Base-by-base conservation (phyloP, 1,284 basidiomycete genomes). In the Microbotryum saponariae region DNA sequence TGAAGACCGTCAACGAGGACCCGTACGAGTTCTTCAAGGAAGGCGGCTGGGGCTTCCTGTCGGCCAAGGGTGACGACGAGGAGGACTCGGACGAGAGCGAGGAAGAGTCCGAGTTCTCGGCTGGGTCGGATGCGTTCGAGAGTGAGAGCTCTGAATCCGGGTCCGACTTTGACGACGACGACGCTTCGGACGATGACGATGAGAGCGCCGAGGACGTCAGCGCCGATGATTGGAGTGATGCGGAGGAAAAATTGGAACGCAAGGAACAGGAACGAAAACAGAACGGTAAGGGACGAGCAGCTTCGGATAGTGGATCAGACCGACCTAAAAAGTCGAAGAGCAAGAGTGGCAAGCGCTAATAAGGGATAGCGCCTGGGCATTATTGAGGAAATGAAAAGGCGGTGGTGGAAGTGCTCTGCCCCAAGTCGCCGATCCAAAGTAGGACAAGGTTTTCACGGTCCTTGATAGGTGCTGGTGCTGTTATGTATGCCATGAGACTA, bases 1-100 rank as follows among this genome's bases (percentile, higher is more conserved):
- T 72, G 65, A 69, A 69, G 63, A 71, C 90, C 37, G 86, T 96
- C 77, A 94, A 94, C 71, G 93, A 97, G 67, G 89, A 89, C 71
- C 93, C 96, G 0, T 86, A 90, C 72, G 90, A 89, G 56, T 99
- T 98, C 80, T 99, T 96, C 84, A 87, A 86, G 67, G 85, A 89
- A 59, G 93, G 92, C 31, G 96, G 96, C 37, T 98, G 96, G 96
- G 81, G 79, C 61, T 97, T 96, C 85, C 81, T 98, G 62, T 81
- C 84, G n/a, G 83, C 84, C 37, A 76, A 80, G n/a, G 84, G 83
- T 12, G 82, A 79, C 25, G 61, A 72, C 66, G 74, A 73, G 58
- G 67, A 67, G 9, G 71, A 68, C 14, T 73, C 73, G 54, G 73
- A 72, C 58, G 75, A 73, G n/a, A 72, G 72, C 29, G 73, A 74